Conservation (phyloP, 257 asterid genomes). For the Solanum commersonii region DNA sequence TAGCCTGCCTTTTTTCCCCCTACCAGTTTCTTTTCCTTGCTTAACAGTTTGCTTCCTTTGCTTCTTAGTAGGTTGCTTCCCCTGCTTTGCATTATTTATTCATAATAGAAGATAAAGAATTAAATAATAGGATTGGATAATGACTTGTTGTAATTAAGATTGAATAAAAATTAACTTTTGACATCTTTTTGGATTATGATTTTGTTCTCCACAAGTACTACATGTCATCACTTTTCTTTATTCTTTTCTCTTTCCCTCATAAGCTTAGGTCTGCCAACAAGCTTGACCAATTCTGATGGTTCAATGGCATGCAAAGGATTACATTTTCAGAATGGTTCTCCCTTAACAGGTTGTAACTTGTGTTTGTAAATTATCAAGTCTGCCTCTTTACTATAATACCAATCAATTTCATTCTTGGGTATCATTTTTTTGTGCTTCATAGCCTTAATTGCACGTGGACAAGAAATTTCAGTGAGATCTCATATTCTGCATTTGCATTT, state of each 20-base stretch:
- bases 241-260: background rate
- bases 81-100: background rate
- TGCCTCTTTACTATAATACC: background rate
- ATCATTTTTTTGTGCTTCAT: too few species aligned
- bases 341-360: background rate
- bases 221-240: background rate
- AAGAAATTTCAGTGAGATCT: too few species aligned
- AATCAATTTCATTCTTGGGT: background rate
- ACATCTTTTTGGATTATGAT: background rate
- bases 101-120: too few species aligned
- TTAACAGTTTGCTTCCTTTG: too few species aligned
- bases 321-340: too few species aligned
- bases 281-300: background rate
- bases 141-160: too few species aligned
- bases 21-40: too few species aligned
- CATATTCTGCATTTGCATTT: background rate
- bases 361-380: accelerated
- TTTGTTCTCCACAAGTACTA: background rate
- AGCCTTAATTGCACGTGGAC: background rate
- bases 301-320: background rate
- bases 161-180: background rate
- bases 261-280: background rate
- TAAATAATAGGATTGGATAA: too few species aligned
- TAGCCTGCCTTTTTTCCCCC: too few species aligned
- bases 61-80: too few species aligned